Conservation (phyloP, 768 basidiomycete species). For the Boletales sp. region DNA sequence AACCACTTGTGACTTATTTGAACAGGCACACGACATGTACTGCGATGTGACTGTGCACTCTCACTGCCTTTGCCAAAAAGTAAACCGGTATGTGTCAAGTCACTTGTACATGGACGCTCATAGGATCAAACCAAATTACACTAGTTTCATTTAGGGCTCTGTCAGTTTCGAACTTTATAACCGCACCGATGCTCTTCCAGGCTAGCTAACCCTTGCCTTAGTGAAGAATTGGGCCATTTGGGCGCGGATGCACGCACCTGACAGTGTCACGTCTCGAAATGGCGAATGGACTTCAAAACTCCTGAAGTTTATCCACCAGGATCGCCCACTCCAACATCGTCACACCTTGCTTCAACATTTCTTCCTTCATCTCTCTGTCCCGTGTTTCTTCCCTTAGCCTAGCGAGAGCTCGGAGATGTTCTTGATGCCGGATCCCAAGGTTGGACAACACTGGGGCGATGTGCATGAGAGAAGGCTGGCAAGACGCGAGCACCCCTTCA, state of each 20-base stretch:
- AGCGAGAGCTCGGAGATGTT: constrained; percentile 61
- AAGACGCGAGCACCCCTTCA: constrained; percentile 54
- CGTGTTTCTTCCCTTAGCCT: constrained; percentile 62
- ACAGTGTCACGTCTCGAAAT: not conserved
- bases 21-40: too few species aligned
- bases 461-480: constrained; percentile 63
- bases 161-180: too few species aligned
- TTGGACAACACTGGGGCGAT: constrained; percentile 52
- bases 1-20: too few species aligned
- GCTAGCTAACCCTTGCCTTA: not conserved
- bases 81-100: too few species aligned
- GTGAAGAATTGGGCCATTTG: not conserved
- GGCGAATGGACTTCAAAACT: constrained; percentile 17
- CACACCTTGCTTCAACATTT: constrained; percentile 62
- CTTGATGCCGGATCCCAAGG: constrained; percentile 56
- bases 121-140: too few species aligned
- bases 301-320: constrained; percentile 60
- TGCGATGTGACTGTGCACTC: too few species aligned
- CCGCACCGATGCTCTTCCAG: too few species aligned
- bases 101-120: too few species aligned
- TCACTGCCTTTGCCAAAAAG: too few species aligned
- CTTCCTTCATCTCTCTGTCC: constrained; percentile 66
- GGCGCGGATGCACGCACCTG: constrained; percentile 1
- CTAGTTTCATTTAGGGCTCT: too few species aligned
- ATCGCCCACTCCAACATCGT: constrained; percentile 80